Base-by-base conservation (phyloP, 2,329 filamentous ascomycete genomes). In the Rutstroemia sp. region DNA sequence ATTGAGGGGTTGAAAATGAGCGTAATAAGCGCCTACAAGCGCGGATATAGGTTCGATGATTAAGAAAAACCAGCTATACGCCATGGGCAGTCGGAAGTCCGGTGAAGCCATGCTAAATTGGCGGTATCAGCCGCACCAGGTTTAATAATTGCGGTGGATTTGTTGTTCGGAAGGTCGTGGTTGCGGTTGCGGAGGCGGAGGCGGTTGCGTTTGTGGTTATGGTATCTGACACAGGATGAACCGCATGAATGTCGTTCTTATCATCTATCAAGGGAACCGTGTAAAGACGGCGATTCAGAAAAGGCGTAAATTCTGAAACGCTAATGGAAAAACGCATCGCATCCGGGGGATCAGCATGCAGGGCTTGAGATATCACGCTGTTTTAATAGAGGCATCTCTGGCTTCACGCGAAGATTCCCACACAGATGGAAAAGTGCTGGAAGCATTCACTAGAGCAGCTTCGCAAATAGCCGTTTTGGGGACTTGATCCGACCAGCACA, bases 41-140 rank as follows among this genome's bases (percentile, higher is more conserved):
- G 79, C 78, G 52, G 76, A 76, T 57, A 79, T 55, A 19, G 81
- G 81, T 71, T 92, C 88, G 65, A 92, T 74, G 67, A 84, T 77
- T 60, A 91, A 81, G 73, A 92, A 92, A 75, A 92, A 89, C 67
- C 85, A 64, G 57, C 80, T 79, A 73, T 92, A 92, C 60, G 76
- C 62, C 38, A 78, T 63, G 21, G 86, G 86, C 39, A 88, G 77
- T 55, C 68, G 68, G 59, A 78, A 73, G 47, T 74, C 73, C 54
- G 68, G 60, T 48, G 61, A 12, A 12, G 42, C n/a, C 42, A 45
- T 45, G n/a, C 4, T 45, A 14, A 19, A 45, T 7, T 19, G 19
- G 12, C n/a, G 42, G 23, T 23, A 23, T 23, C 23, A 23, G 23
- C 23, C 23, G 23, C 23, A 23, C 23, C 23, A 23, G 23, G 23